phyloP scores from a whole-genome alignment of 139 green algal species.

The Tetradesmus lagerheimii region DNA sequence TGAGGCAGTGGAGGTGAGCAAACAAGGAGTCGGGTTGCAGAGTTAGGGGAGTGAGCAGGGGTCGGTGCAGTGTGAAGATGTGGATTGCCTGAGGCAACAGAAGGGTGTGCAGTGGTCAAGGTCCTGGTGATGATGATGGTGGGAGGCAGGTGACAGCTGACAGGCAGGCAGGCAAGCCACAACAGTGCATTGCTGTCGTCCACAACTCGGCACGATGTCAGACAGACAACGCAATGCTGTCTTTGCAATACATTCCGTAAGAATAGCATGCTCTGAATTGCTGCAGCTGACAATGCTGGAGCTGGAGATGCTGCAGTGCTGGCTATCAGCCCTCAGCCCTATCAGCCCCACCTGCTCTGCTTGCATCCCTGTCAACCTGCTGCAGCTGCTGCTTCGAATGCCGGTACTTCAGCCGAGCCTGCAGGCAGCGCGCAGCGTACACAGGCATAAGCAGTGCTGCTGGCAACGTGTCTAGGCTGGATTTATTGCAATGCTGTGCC shows the following conservation, averaged over 20 bases:
- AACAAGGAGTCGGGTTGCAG: neutral
- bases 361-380: slow-evolving; percentile 1
- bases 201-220: too few species aligned
- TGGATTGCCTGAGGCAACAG: neutral
- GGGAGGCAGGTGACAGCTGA: too few species aligned
- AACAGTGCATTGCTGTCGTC: neutral
- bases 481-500: too few species aligned
- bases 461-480: too few species aligned
- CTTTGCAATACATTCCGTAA: too few species aligned
- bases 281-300: neutral
- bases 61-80: neutral
- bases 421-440: neutral
- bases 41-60: neutral
- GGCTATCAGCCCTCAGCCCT: neutral
- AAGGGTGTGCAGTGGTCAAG: too few species aligned
- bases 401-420: slow-evolving; percentile 1
- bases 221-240: too few species aligned
- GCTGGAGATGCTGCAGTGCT: neutral
- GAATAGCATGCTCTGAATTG: neutral
- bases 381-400: slow-evolving; percentile 30
- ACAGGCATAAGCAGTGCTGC: neutral
- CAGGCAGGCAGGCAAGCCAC: neutral
- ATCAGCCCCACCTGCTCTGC: slow-evolving; percentile 32
- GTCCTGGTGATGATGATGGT: too few species aligned
- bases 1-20: neutral